phyloP scores from a whole-genome alignment of 352 stramenopile genomes.

The Elongisporangium anandrum region DNA sequence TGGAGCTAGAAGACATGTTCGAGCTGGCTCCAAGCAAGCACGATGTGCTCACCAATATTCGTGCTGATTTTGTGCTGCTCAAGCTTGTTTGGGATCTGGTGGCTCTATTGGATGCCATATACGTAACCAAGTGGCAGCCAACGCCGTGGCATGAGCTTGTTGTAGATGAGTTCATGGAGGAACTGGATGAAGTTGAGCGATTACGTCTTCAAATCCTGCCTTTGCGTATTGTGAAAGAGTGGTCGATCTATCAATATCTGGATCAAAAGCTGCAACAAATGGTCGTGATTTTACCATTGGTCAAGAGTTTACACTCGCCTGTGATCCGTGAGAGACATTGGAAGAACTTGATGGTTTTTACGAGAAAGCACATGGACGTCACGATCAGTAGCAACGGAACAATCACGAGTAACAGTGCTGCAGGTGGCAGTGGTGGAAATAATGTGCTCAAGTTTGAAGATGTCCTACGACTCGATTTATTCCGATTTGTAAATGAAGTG shows the following conservation, averaged over 20 bases:
- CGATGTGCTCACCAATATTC: conserved; percentile 74
- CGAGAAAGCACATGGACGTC: conserved; percentile 85
- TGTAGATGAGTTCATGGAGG: conserved; percentile 83
- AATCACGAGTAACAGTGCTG: conserved; percentile 4
- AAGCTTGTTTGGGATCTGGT: conserved; percentile 94
- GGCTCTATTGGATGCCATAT: conserved; percentile 73
- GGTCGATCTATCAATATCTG: conserved; percentile 91
- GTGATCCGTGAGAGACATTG: conserved; percentile 88
- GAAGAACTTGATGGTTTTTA: conserved; percentile 84
- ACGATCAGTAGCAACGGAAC: conserved; percentile 5
- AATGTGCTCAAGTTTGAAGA: conserved; percentile 85
- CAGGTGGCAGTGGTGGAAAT: conserved; percentile 8
- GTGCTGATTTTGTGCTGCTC: conserved; percentile 86
- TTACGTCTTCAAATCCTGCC: conserved; percentile 53
- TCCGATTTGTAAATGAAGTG: conserved; percentile 91
- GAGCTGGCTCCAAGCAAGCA: conserved; percentile 85
- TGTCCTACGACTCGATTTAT: conserved; percentile 90
- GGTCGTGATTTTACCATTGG: conserved; percentile 86
- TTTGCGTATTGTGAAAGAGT: conserved; percentile 80
- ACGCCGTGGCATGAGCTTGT: conserved; percentile 88
- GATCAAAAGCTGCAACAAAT: conserved; percentile 91
- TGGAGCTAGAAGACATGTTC: conserved; percentile 95
- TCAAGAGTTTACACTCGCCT: conserved; percentile 85
- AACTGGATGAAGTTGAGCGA: conserved; percentile 83
- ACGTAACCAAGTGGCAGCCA: conserved; percentile 79